Percentiles rank a stretch among this genome's conserved stretches.
Evolutionary conservation across 345 rosid species (phyloP).

Genomic region (Salix caprea): DNA sequence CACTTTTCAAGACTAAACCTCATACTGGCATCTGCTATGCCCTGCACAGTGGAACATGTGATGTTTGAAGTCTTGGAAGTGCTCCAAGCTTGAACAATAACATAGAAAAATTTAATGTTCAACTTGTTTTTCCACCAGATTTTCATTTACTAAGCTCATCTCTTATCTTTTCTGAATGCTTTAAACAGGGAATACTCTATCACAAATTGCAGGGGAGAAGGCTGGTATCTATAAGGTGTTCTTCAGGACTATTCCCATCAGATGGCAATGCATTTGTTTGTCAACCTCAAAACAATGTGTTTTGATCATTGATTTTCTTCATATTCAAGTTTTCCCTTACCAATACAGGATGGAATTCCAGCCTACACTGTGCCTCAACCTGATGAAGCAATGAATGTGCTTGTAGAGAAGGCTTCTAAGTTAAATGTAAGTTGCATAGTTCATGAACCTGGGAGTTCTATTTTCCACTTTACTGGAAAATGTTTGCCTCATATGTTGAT

Average conservation of each 20-base stretch:
- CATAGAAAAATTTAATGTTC: too few species aligned
- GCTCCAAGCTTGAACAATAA: neutral
- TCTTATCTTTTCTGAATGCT: conserved; percentile 15
- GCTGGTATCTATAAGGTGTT: conserved; percentile 97
- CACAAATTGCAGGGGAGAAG: conserved; percentile 93
- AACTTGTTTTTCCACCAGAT: neutral
- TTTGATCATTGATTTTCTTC: neutral
- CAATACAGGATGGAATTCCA: conserved; percentile 65
- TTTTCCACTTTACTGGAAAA: neutral
- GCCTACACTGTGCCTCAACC: conserved; percentile 94
- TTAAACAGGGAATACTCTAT: conserved; percentile 80
- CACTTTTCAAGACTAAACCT: neutral
- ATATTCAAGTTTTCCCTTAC: neutral
- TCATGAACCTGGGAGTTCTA: conserved; percentile 3
- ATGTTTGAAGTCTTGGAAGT: neutral
- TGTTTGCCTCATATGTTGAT: neutral
- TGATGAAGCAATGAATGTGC: conserved; percentile 91
- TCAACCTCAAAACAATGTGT: neutral
- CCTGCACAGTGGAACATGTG: neutral
- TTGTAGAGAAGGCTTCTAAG: conserved; percentile 66
- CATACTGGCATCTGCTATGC: neutral
- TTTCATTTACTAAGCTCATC: neutral
- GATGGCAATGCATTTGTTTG: conserved; percentile 8
- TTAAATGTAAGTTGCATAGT: conserved; percentile 53
- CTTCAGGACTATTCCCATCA: neutral